Base-by-base conservation (phyloP, 306 rosid genomes). In the Prinsepia uniflora region DNA sequence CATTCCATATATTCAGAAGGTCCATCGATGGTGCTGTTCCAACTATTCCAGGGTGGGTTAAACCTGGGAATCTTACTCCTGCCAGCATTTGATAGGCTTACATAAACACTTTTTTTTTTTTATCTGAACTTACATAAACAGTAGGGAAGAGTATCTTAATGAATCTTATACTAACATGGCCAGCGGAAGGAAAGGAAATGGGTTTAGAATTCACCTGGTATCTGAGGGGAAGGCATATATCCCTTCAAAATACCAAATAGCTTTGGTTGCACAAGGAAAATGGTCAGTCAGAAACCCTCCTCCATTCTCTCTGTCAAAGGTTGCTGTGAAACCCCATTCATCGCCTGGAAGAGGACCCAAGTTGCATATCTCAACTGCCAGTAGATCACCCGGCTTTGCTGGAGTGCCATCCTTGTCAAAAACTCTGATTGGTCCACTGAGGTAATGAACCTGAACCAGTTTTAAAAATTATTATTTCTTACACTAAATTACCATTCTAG, bases 261-360 rank as follows among this genome's bases (percentile, higher is more conserved):
- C 90, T 79, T 89, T 90, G 60, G 98, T 86, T 50, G 98, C 97
- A 40, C 72, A 47, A 69, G 98, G 96, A 79, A 94, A 94, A 82
- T 89, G 97, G 67, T 82, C 87, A 40, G 97, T 94, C 68, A 94
- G 88, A 80, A 94, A 94, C 50, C 96, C 91, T 41, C 98, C 92
- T 18, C 95, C 97, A 82, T 90, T 94, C 84, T 94, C 97, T 82
- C 95, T 84, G 83, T 94, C 98, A 78, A 90, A 90, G 24, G 90
- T 86, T 62, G 90, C 96, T 30, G 97, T 94, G 58, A 61, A 94
- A 41, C 98, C 97, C 98, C 96, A 89, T 83, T 94, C 96, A 87
- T 90, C 97, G 44, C 92, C 97, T 0, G 91, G 87, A 0, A 94
- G 88, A 65, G 96, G 98, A 80, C 98, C 98, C 83, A 94, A 79